These are phyloP conservation scores for Lentinula aciculospora DNA, from an alignment of 768 basidiomycete species.

Conservation along the genomic window DNA sequence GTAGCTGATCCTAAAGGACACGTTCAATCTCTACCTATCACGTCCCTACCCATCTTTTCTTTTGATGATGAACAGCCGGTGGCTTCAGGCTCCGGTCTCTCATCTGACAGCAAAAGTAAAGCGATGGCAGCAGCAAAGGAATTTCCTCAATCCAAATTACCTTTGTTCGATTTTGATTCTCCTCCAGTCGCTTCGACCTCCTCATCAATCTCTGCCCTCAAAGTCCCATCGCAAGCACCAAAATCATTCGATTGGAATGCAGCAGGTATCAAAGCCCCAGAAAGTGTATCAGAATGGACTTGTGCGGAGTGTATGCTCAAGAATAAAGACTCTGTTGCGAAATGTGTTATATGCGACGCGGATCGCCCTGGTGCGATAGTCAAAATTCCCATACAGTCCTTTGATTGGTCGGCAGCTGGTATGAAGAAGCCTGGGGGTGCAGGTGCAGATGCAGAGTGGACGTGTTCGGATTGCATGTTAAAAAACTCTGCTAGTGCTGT, in stretches of 20 bases:
- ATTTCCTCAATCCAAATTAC: constrained; percentile 37
- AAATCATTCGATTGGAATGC: constrained; percentile 63
- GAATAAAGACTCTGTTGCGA: constrained; percentile 38
- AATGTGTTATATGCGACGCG: constrained; percentile 48
- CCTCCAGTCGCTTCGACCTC: constrained; percentile 8
- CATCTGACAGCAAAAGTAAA: constrained; percentile 20
- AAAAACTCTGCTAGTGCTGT: constrained; percentile 30
- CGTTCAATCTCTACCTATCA: constrained; percentile 21
- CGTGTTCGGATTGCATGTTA: constrained; percentile 36
- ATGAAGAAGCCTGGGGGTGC: constrained; percentile 26
- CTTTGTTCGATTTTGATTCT: constrained; percentile 31
- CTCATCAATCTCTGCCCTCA: constrained; percentile 9
- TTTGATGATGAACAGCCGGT: constrained; percentile 24
- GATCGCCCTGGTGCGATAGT: constrained; percentile 18
- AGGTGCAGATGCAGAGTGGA: constrained; percentile 28
- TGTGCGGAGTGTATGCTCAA: constrained; percentile 48
- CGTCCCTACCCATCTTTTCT: constrained; percentile 30
- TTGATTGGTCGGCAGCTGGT: constrained; percentile 45
- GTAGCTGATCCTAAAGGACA: constrained; percentile 20
- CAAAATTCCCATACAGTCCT: constrained; percentile 13
- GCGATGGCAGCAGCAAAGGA: constrained; percentile 27
- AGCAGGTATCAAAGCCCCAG: constrained; percentile 42
- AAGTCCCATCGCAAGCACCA: no score
- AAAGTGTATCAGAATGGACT: constrained; percentile 38
- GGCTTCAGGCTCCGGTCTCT: constrained; percentile 18